phyloP scores from a whole-genome alignment of 2,329 filamentous ascomycete genomes.

The Sporothrix brasiliensis region DNA sequence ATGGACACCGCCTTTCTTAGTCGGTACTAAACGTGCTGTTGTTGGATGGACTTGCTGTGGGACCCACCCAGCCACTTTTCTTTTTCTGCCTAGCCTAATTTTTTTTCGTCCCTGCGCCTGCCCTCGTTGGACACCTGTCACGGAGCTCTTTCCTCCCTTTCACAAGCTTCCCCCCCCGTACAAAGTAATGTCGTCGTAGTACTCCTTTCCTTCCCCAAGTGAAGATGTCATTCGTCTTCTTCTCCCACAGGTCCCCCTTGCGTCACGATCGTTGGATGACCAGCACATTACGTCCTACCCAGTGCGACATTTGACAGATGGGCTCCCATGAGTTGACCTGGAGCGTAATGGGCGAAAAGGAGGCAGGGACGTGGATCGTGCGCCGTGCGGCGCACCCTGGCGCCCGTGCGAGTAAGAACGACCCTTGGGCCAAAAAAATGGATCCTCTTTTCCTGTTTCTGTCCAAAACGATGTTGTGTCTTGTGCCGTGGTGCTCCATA shows the following conservation, averaged over 20 bases:
- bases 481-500: conserved; percentile 2
- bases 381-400: background rate
- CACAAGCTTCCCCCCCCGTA: background rate
- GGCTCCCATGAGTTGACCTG: background rate
- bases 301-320: conserved; percentile 4
- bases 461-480: conserved; percentile 11
- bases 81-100: conserved; percentile 23
- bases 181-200: background rate
- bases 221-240: background rate
- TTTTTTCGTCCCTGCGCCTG: conserved; percentile 4
- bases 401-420: conserved; percentile 8
- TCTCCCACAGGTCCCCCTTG: conserved; percentile 1
- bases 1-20: conserved; percentile 18
- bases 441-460: conserved; percentile 19
- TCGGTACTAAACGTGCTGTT: background rate
- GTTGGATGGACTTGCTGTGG: background rate
- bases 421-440: background rate
- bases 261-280: conserved; percentile 20
- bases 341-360: background rate
- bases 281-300: background rate
- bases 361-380: conserved; percentile 1
- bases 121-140: background rate
- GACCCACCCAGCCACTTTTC: conserved; percentile 21
- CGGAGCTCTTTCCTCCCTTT: background rate
- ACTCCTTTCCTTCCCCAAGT: background rate